Conservation (phyloP, 2,329 filamentous ascomycete genomes). For the Colletotrichum phormii region DNA sequence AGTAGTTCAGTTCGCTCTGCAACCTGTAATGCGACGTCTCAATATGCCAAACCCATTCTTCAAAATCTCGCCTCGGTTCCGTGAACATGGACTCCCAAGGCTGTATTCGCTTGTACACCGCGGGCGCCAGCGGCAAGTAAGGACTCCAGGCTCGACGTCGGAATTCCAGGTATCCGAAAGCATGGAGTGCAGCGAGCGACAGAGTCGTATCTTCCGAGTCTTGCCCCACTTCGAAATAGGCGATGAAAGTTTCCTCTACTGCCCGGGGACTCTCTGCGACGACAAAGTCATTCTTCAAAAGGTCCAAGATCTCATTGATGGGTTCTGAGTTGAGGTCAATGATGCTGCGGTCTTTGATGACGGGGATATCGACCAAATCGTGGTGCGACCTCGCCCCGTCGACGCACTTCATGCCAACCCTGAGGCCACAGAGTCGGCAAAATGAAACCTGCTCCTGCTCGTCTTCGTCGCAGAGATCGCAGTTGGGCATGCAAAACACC, state of each 20-base stretch:
- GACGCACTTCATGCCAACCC: slow-evolving; percentile 6
- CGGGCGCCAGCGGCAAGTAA: slow-evolving; percentile 35
- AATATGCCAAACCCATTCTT: slow-evolving; percentile 30
- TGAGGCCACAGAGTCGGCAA: slow-evolving; percentile 24
- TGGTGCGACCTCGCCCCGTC: slow-evolving; percentile 1
- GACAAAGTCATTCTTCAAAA: slow-evolving; percentile 11
- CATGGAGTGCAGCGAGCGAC: slow-evolving; percentile 41
- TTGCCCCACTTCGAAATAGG: not conserved
- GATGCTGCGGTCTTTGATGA: not conserved
- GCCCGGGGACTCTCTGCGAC: not conserved
- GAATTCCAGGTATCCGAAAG: slow-evolving; percentile 42
- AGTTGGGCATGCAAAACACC: not conserved
- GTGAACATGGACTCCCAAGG: slow-evolving; percentile 34
- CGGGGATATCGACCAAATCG: slow-evolving; percentile 3
- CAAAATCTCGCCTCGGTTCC: slow-evolving; percentile 9
- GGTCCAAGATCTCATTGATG: not conserved
- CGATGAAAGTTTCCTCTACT: not conserved
- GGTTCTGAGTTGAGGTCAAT: slow-evolving; percentile 27
- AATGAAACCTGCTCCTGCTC: slow-evolving; percentile 17
- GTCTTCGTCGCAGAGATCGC: slow-evolving; percentile 20
- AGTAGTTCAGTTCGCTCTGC: slow-evolving; percentile 37
- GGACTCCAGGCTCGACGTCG: slow-evolving; percentile 39
- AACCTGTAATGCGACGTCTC: slow-evolving; percentile 35
- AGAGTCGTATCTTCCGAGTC: slow-evolving; percentile 34
- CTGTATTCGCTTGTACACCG: slow-evolving; percentile 31